These are phyloP conservation scores for Alternaria sp. DNA, from an alignment of 2,329 filamentous ascomycete genomes.

Conservation along the genomic window DNA sequence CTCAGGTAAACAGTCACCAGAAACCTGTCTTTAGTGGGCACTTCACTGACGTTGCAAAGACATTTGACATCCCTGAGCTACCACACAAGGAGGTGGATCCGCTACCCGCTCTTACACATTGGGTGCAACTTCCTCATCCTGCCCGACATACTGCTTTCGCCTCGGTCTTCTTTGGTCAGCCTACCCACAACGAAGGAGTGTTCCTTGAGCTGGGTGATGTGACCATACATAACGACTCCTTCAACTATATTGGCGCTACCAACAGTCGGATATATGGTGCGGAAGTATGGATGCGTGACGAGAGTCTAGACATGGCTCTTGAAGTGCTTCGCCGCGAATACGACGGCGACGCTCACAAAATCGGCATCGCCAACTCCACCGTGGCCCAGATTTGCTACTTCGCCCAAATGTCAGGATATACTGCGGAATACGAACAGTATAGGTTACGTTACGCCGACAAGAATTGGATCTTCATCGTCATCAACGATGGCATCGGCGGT, in stretches of 20 bases:
- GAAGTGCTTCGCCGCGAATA: slow-evolving; percentile 15
- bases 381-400: slow-evolving; percentile 18
- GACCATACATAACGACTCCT: slow-evolving; percentile 19
- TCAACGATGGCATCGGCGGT: slow-evolving; percentile 28
- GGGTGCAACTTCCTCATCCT: slow-evolving; percentile 9
- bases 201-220: slow-evolving; percentile 23
- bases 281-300: slow-evolving; percentile 25
- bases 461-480: slow-evolving; percentile 32
- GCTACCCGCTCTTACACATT: not conserved
- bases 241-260: slow-evolving; percentile 7
- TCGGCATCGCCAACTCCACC: slow-evolving; percentile 25
- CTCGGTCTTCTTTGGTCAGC: not conserved
- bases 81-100: not conserved
- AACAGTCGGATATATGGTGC: too few species aligned
- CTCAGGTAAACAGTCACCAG: not conserved
- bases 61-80: not conserved
- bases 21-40: not conserved
- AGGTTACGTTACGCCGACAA: slow-evolving; percentile 15
- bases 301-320: slow-evolving; percentile 27
- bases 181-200: slow-evolving; percentile 2
- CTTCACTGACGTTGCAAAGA: slow-evolving; percentile 1
- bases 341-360: slow-evolving; percentile 12
- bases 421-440: slow-evolving; percentile 12
- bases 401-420: slow-evolving; percentile 1
- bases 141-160: slow-evolving; percentile 12